A percentile compares a stretch with the other conserved stretches of the same genome.
Conservation (phyloP, 495 filamentous ascomycete species). For the Talaromyces wortmannii region DNA sequence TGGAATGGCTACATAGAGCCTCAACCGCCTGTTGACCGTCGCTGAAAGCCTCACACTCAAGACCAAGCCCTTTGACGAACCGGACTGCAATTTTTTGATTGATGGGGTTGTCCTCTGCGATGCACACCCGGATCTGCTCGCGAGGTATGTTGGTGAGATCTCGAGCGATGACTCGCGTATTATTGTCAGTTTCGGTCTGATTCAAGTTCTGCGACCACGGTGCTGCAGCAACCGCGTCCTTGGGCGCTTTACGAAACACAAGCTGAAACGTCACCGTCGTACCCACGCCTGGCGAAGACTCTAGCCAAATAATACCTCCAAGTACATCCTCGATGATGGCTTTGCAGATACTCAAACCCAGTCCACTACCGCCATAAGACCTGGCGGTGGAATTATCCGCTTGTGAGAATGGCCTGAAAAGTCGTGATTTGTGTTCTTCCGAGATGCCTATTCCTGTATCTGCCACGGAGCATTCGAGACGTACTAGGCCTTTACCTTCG, state of each 20-base stretch:
- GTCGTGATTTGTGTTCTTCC: conserved; percentile 68
- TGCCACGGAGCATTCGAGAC: conserved; percentile 75
- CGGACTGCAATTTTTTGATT: conserved; percentile 89
- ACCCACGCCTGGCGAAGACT: conserved; percentile 66
- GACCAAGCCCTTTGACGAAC: conserved; percentile 77
- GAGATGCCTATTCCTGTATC: conserved; percentile 90
- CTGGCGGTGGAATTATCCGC: conserved; percentile 81
- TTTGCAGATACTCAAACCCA: conserved; percentile 90
- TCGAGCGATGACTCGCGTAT: conserved; percentile 22
- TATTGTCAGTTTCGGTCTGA: conserved; percentile 15
- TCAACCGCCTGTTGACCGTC: conserved; percentile 84
- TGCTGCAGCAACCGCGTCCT: conserved; percentile 46
- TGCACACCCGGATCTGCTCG: conserved; percentile 74
- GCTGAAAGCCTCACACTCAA: conserved; percentile 74
- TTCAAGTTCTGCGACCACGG: conserved; percentile 46
- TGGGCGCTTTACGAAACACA: conserved; percentile 71
- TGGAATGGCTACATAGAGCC: conserved; percentile 64
- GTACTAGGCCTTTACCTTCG: conserved; percentile 62
- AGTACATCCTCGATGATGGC: conserved; percentile 90
- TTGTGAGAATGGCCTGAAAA: conserved; percentile 89
- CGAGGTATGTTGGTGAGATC: conserved; percentile 67
- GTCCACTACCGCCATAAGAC: conserved; percentile 84
- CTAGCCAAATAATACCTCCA: conserved; percentile 73
- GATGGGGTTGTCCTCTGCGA: conserved; percentile 88
- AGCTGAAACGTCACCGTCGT: conserved; percentile 85